These are phyloP conservation scores for Kazachstania viticola DNA, from an alignment of 805 yeast genomes.

Conservation along the genomic window DNA sequence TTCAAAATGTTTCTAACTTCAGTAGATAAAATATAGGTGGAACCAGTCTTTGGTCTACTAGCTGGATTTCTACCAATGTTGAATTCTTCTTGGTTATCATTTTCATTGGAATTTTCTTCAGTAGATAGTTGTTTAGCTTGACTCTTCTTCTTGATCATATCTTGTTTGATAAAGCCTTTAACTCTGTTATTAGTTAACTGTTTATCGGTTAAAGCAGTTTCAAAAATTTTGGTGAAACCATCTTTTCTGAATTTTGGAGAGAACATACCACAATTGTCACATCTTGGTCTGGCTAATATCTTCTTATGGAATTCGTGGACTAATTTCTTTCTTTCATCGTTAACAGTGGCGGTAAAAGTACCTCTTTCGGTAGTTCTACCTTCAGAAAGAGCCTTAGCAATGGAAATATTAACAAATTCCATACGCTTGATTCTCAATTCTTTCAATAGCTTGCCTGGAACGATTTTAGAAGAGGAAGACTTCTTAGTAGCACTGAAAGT, in stretches of 20 bases:
- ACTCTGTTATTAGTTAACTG: conserved; percentile 73
- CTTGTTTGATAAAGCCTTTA: conserved; percentile 66
- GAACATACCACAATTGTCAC: conserved; percentile 93
- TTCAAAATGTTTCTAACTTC: conserved; percentile 75
- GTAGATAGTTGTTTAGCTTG: conserved; percentile 23
- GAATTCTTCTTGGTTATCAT: conserved; percentile 13
- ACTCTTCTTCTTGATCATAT: conserved; percentile 41
- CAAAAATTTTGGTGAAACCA: conserved; percentile 87
- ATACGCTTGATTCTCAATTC: conserved; percentile 52
- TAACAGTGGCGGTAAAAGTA: conserved; percentile 69
- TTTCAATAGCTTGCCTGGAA: conserved; percentile 6
- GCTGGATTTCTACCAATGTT: conserved; percentile 34
- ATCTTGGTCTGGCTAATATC: conserved; percentile 65
- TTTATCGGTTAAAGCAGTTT: conserved; percentile 71
- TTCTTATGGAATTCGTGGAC: conserved; percentile 67
- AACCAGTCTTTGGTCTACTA: conserved; percentile 54
- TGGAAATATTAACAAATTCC: conserved; percentile 56
- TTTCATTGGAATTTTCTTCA: conserved; percentile 11
- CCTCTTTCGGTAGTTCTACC: conserved; percentile 64
- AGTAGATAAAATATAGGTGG: conserved; percentile 77
- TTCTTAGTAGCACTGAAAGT: conserved; percentile 1
- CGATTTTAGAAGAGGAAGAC: conserved; percentile 4
- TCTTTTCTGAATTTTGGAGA: conserved; percentile 93
- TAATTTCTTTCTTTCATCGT: conserved; percentile 71
- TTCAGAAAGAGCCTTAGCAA: conserved; percentile 61